Base-by-base conservation (phyloP, 192 early-diverging fungal species). In the Umbelopsis ramanniana region DNA sequence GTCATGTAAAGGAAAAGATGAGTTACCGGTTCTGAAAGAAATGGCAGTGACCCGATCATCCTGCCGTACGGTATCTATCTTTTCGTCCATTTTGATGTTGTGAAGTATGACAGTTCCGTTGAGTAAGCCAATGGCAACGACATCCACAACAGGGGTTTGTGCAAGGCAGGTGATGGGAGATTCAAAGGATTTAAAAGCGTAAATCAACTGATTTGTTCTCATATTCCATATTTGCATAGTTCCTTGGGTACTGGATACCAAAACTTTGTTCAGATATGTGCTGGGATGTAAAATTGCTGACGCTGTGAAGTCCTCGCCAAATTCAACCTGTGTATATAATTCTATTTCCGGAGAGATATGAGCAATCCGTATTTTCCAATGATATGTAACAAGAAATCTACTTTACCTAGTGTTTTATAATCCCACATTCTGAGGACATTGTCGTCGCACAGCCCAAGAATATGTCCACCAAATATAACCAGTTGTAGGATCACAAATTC, bases 261-360 rank as follows among this genome's bases (percentile, higher is more conserved):
- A 82, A 9, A 99, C 84, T 80, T 99, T 99, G 87, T 99, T 98
- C 38, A 99, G 78, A 84, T 98, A 99, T 3, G 98, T 98, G 84
- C 89, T 93, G 24, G 98, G 98, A 71, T 99, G 98, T 48, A 98
- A 81, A 12, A 97, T 73, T 0, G 85, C 70, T 8, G 96, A 91
- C 9, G 90, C 82, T 29, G 85, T 85, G 77, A 97, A 96, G 1
- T 83, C 71, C 22, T 84, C 76, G 73, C 87, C 91, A 82, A 96
- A 95, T 63, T 91, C 86, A 45, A 96, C 82, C 68, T 89, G 85
- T 0, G 89, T 89, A 71, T 92, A 87, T 68, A 90, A 73, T 79
- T 95, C 89, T 81, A 80, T 52, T 33, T 43, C 57, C 69, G 67
- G 55, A 73, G 40, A 43, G 40, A 43, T 48, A 23, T 72, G 14